These are phyloP conservation scores for Sporobolomyces pararoseus DNA, from an alignment of 768 basidiomycete species.

Conservation along the genomic window DNA sequence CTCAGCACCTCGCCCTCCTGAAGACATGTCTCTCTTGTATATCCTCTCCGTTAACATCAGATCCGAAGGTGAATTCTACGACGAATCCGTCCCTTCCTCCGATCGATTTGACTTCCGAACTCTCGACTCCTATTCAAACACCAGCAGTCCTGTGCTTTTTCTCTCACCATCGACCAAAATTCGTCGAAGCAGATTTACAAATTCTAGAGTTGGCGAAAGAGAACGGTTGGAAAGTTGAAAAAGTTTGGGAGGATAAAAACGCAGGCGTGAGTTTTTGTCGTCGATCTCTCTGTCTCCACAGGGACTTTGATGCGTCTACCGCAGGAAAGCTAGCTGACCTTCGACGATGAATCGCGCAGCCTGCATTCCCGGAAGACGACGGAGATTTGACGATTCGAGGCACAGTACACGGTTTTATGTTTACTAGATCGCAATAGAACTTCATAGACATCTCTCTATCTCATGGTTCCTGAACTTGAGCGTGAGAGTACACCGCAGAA, in stretches of 20 bases:
- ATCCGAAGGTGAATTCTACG: background rate
- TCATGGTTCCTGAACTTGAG: too few relatives aligned
- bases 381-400: slow-evolving; percentile 39
- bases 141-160: slow-evolving; percentile 44
- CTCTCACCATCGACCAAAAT: slow-evolving; percentile 42
- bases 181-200: slow-evolving; percentile 36
- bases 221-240: slow-evolving; percentile 37
- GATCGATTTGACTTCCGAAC: slow-evolving; percentile 1
- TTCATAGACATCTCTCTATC: too few relatives aligned
- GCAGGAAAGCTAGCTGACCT: background rate
- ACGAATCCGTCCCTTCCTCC: slow-evolving; percentile 1
- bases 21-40: slow-evolving; percentile 57
- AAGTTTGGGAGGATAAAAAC: slow-evolving; percentile 40
- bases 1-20: slow-evolving; percentile 77
- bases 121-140: background rate
- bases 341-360: slow-evolving; percentile 18
- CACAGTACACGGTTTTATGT: slow-evolving; percentile 45
- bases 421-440: slow-evolving; percentile 17
- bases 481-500: too few relatives aligned
- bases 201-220: slow-evolving; percentile 34
- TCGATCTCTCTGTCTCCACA: background rate
- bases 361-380: slow-evolving; percentile 46
- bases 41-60: background rate
- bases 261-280: slow-evolving; percentile 42
- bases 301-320: background rate